Base-by-base conservation (phyloP, 495 filamentous ascomycete genomes). In the Lepidopterella palustris region DNA sequence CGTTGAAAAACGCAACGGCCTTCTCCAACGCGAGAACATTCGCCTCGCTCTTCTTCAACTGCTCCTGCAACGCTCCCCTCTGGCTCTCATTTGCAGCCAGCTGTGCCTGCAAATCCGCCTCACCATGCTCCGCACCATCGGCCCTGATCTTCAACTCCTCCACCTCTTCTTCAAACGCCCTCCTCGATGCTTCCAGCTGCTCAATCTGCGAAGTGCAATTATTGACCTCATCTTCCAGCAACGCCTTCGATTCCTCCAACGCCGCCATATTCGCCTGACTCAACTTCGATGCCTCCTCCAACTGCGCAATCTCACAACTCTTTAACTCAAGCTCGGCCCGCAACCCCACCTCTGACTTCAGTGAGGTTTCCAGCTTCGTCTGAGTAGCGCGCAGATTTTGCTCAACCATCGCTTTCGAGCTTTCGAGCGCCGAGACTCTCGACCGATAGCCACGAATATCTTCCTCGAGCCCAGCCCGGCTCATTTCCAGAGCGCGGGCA, bases 371-470 rank as follows among this genome's bases (percentile, higher is more conserved):
- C 0, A 67, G 50, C 20, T 61, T 53, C 28, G 24, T 28, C 13
- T 56, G 42, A 0, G 60, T 63, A 13, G 49, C 50, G 4, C 57
- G 51, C 0, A 67, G 31, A n/a, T 5, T 57, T 15, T 63, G 56
- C 25, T 67, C 57, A 0, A 58, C 29, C 0, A 13, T 47, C 10
- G 24, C 57, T 25, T 40, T 57, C 1, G 64, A 62, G 42, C 35
- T 31, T 27, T 67, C 52, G 11, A 67, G 48, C 25, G 60, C 21
- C 4, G 52, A 18, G 18, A 67, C 57, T 4, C 64, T 60, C 5
- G 57, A 26, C 24, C 55, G 45, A 51, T 67, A 54, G 24, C 48
- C 32, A 20, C 26, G 32, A 6, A 67, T 61, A 20, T 67, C 57
- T 24, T 63, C 48, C 23, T 67, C 53, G 1, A 67, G 53, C 6